Percentiles rank a stretch among this genome's conserved stretches.
These are phyloP conservation scores for Zygoascus biomembranicola DNA, from an alignment of 805 yeast species.

Conservation along the genomic window DNA sequence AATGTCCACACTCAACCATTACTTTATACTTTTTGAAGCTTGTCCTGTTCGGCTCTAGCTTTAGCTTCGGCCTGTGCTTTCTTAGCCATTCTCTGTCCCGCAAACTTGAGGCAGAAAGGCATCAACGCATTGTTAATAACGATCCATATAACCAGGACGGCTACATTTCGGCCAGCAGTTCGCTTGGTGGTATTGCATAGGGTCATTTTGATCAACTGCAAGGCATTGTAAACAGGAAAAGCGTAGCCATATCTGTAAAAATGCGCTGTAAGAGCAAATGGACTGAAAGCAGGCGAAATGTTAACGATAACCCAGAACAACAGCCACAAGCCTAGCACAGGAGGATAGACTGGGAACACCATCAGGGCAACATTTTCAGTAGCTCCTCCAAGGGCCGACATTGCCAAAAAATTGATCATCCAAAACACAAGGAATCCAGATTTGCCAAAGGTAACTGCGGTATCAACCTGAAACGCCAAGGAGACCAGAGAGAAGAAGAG, in stretches of 20 bases:
- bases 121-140: constrained; percentile 33
- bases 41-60: not conserved
- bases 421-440: constrained; percentile 70
- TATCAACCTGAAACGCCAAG: constrained; percentile 59
- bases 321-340: constrained; percentile 63
- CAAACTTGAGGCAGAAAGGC: constrained; percentile 6
- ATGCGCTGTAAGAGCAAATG: constrained; percentile 49
- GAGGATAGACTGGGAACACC: constrained; percentile 47
- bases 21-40: not conserved
- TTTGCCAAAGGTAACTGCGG: constrained; percentile 49
- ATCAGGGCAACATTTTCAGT: constrained; percentile 57
- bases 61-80: constrained; percentile 1
- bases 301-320: constrained; percentile 62
- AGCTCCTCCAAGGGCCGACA: constrained; percentile 71
- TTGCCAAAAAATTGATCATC: constrained; percentile 58
- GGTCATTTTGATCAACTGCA: constrained; percentile 52
- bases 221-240: constrained; percentile 60
- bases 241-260: constrained; percentile 60
- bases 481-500: constrained; percentile 52
- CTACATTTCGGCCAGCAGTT: constrained; percentile 50
- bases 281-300: constrained; percentile 60
- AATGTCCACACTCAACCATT: too few relatives aligned
- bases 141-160: constrained; percentile 53
- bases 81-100: constrained; percentile 1
- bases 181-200: constrained; percentile 51